Conservation (phyloP, 371 early-diverging fungal species). For the Rhizopus sp. region DNA sequence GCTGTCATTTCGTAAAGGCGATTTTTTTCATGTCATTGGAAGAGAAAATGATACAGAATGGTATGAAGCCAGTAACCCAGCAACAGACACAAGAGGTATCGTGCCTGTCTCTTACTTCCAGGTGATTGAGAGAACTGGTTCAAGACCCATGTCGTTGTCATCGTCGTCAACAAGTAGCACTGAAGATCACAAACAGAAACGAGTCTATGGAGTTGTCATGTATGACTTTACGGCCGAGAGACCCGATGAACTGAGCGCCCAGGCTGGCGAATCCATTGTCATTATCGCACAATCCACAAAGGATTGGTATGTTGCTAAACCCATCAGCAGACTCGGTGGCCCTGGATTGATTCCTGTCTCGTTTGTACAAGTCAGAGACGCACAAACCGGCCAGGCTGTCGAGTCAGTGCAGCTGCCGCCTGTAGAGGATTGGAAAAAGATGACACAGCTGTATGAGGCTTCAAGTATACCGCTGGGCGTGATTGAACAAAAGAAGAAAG, state of each 20-base stretch:
- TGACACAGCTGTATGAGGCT: conserved; percentile 50
- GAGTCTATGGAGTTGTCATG: conserved; percentile 70
- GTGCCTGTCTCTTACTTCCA: conserved; percentile 87
- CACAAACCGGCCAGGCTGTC: conserved; percentile 60
- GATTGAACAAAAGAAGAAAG: conserved; percentile 13
- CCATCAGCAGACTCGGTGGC: conserved; percentile 63
- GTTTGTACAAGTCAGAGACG: conserved; percentile 77
- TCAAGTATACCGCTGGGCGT: conserved; percentile 46
- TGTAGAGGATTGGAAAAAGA: conserved; percentile 74
- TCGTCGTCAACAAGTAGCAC: conserved; percentile 24
- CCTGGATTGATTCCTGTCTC: conserved; percentile 82
- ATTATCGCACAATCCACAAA: conserved; percentile 79
- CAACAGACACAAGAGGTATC: conserved; percentile 74
- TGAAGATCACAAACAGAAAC: conserved; percentile 36
- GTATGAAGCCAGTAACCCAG: conserved; percentile 87
- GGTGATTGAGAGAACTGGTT: conserved; percentile 61
- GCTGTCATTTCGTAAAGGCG: conserved; percentile 81
- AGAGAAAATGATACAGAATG: conserved; percentile 74
- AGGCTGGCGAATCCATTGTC: conserved; percentile 73
- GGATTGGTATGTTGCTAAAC: conserved; percentile 86
- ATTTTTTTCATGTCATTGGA: conserved; percentile 89
- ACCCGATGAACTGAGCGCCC: conserved; percentile 75
- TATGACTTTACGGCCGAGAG: conserved; percentile 81
- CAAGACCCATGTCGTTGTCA: conserved; percentile 20
- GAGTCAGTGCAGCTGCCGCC: conserved; percentile 54